Evolutionary conservation across 805 yeast genomes (phyloP), one percentile per base, ranked within the genome.

Genomic region (Aciculoconidium aculeatum): DNA sequence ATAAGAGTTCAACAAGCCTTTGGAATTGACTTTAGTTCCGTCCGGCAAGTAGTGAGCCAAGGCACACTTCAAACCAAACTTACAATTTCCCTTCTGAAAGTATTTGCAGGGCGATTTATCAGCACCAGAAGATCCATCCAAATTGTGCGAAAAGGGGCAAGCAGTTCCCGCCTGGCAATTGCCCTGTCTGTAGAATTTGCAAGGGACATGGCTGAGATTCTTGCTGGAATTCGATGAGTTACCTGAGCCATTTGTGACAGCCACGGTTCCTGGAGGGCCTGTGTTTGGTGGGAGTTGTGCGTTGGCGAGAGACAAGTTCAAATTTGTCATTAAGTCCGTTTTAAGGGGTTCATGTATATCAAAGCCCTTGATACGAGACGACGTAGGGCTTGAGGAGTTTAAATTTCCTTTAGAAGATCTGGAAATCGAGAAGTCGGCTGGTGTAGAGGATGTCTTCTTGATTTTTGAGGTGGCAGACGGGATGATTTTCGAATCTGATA

Each of bases 1-100:
- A n/a, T n/a, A n/a, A n/a, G n/a, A n/a, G n/a, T 28, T 23, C 19
- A 39, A 13, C 12, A 34, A 24, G 20, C 40, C 33, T 34, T 47
- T 56, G 5, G 74, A 71, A 47, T 82, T 83, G 11, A 83, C 80
- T 24, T 84, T 65, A n/a, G 86, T 72, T 1, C 96, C 95, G 46
- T 88, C 94, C 0, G 95, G 94, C 22, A 83, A 58, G 34, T 83
- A 70, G 58, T 90, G 98, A 5, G 94, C 95, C 47, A 90, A 71
- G 1, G 96, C 97, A 63, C 98, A 90, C 48, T 87, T 88, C 29
- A 75, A 64, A 4, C 98, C 98, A 55, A 90, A 90, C 58, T 87
- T 87, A 58, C 98, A 90, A 50, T 87, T 86, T n/a, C 97, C 97
- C 59, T 84, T 84, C 47, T 82, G 92, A 55, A 85, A 90, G 57